These are phyloP conservation scores for Chytriomyces hyalinus DNA, from an alignment of 192 early-diverging fungal genomes.

Conservation along the genomic window DNA sequence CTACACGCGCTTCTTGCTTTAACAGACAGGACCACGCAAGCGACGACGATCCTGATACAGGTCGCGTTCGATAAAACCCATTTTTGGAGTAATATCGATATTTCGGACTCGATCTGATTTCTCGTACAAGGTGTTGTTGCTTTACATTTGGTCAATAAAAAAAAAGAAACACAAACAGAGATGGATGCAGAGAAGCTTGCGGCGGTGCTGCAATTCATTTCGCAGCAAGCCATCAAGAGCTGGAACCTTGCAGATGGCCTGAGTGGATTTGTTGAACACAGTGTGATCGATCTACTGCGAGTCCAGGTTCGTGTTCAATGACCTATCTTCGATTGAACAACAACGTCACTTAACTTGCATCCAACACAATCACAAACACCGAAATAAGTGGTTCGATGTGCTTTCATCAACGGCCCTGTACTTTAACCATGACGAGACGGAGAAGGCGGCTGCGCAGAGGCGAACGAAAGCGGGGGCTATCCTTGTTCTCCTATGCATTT, in stretches of 20 bases:
- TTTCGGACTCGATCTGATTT: too few species aligned
- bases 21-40: too few species aligned
- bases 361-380: background rate
- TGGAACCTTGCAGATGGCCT: background rate
- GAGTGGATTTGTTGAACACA: background rate
- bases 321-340: background rate
- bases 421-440: background rate
- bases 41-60: too few species aligned
- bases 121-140: too few species aligned
- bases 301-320: background rate
- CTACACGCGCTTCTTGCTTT: too few species aligned
- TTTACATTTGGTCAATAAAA: too few species aligned
- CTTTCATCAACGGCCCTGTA: background rate
- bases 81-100: too few species aligned
- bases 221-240: background rate
- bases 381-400: too few species aligned
- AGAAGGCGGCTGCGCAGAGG: background rate
- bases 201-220: background rate
- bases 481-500: constrained; percentile 7
- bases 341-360: background rate
- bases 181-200: background rate
- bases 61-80: too few species aligned
- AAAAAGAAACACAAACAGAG: too few species aligned
- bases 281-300: background rate
- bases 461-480: constrained; percentile 7